phyloP scores from a whole-genome alignment of 139 green algal genomes.

The Spirogloea muscicola region DNA sequence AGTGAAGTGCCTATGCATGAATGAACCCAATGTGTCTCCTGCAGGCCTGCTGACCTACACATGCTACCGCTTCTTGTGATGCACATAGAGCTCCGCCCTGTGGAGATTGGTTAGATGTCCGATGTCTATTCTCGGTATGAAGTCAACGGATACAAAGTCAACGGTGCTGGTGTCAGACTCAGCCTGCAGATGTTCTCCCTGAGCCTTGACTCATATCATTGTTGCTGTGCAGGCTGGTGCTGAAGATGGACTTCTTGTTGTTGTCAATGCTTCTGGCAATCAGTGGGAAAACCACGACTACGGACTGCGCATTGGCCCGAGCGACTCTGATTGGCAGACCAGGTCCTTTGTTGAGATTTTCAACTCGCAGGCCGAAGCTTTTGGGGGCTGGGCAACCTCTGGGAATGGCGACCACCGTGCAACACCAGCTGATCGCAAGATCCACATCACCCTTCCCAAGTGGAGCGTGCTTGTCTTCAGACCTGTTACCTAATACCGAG shows the following conservation, averaged over 20 bases:
- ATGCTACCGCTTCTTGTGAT: neutral
- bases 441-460: constrained; percentile 44
- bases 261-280: constrained; percentile 35
- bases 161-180: no score
- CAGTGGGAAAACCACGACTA: constrained; percentile 44
- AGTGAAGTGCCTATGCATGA: no score
- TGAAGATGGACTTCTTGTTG: constrained; percentile 24
- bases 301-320: constrained; percentile 13
- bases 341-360: constrained; percentile 43
- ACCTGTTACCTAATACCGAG: no score
- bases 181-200: no score
- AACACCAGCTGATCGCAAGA: neutral
- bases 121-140: neutral
- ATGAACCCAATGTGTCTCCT: neutral
- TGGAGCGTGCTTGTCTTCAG: constrained; percentile 40
- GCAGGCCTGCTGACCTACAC: neutral
- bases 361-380: constrained; percentile 41
- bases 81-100: neutral
- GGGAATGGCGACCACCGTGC: constrained; percentile 26
- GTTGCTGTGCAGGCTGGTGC: constrained; percentile 15
- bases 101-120: no score
- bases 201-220: no score
- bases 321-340: neutral
- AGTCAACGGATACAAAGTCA: no score
- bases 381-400: constrained; percentile 38